Base-by-base conservation (phyloP, 2,329 filamentous ascomycete species). In the Epicoccum nigrum region DNA sequence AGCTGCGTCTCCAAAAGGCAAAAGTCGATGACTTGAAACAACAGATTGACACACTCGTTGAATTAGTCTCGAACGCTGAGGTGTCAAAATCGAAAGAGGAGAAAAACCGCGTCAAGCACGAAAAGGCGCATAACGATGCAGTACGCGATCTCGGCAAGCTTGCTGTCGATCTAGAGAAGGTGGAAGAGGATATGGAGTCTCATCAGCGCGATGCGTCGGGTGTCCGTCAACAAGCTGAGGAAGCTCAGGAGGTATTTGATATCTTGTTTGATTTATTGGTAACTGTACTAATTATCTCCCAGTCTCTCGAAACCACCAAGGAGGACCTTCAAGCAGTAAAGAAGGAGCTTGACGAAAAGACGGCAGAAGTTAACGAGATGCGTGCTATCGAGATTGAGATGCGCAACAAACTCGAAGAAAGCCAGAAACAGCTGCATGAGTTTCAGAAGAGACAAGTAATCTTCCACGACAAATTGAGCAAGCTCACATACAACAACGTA, bases 321-420 rank as follows among this genome's bases (percentile, higher is more conserved):
- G 84, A 88, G 60, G 89, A 94, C 69, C 82, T 99, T 3, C 82
- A 86, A 38, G 79, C 83, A 8, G 74, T 97, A 48, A 99, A 97
- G 76, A 79, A 83, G 4, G 90, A 96, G 64, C 81, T 97, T 9
- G 93, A 99, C 60, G 86, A 89, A 63, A 96, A 92, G 74, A 15
- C 80, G 59, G 0, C 80, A 79, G 15, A 81, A 68, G 79, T 70
- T 81, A 51, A 72, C 75, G 65, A 75, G 81, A 53, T 80, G 73
- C 1, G 80, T 79, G 3, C 80, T 79, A 6, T 88, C 3, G 94
- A 99, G 73, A 97, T 99, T 55, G 94, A 99, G 74, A 97, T 97
- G 92, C 89, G 90, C 57, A 97, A 97, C 76, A 96, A 96, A 77
- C 86, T 99, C 1, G 94, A 97, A 68, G 93, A 97, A 69, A 94